Evolutionary conservation across 2,329 filamentous ascomycete genomes (phyloP), one percentile per base, ranked within the genome.

Genomic region (Zalaria obscura): DNA sequence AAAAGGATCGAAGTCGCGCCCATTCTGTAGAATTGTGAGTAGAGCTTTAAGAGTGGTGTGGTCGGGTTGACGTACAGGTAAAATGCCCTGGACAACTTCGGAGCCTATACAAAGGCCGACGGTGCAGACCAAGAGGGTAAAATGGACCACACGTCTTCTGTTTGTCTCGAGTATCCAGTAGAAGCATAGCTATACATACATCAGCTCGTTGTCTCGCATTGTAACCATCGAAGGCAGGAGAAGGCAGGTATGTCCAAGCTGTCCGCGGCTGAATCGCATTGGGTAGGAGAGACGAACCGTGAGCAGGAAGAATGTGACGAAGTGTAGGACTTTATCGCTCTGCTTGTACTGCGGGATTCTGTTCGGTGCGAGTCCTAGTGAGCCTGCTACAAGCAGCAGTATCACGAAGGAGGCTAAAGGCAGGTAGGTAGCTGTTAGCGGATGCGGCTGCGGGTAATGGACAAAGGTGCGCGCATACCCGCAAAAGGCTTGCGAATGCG

Each of bases 91-190:
- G 4, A 86, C 61, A 49, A 89, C 72, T 58, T 89, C 83, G 48
- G 80, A 86, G 39, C 81, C 83, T 46, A 87, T 64, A 37, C 79
- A 79, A 3, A 88, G 70, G 61, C 66, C 65, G 35, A 81, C 63
- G 4, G 88, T 93, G 65, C 86, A 93, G 45, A 86, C 70, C 25
- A 86, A 59, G 26, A 95, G 67, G 9, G 88, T 93, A 49, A 94
- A 66, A 62, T 98, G 82, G 38, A 94, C 68, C 18, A 78, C 81
- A 51, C 89, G 83, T 40, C 89, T 80, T 47, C 91, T 83, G 48
- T 79, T 82, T 40, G 87, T 93, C 60, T 98, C 91, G 53, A 95
- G 66, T 57, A 95, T 83, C 87, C 91, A 98, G 75, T 98, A 98
- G 72, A 96, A 96, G 51, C 75, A 58, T 35, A 72, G 52, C 59